A percentile compares a stretch with the other conserved stretches of the same genome.
Evolutionary conservation across 352 stramenopile species (phyloP).

Genomic region (Labyrinthula sp.): DNA sequence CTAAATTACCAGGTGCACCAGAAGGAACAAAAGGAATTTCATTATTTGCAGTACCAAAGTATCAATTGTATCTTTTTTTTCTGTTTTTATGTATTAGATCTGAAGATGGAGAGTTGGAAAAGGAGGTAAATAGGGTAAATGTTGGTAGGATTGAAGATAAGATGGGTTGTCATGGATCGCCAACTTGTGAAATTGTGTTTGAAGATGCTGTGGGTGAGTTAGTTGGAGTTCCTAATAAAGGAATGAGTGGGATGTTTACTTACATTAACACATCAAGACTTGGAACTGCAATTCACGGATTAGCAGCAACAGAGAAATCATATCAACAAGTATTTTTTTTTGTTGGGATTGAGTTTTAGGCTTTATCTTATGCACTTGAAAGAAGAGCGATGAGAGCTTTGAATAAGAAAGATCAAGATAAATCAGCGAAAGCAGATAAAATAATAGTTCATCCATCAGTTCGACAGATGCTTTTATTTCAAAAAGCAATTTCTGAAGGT

Average conservation of each 20-base stretch:
- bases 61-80: too few relatives aligned
- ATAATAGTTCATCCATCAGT: slow-evolving; percentile 27
- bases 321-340: slow-evolving; percentile 21
- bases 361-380: slow-evolving; percentile 20
- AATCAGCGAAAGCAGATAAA: slow-evolving; percentile 14
- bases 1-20: slow-evolving; percentile 14
- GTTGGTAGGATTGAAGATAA: slow-evolving; percentile 27
- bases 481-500: slow-evolving; percentile 22
- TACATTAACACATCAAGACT: slow-evolving; percentile 24
- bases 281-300: slow-evolving; percentile 24
- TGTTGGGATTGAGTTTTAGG: too few relatives aligned
- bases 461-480: slow-evolving; percentile 23
- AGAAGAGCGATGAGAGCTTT: slow-evolving; percentile 19
- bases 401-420: slow-evolving; percentile 14
- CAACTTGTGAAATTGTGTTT: slow-evolving; percentile 27
- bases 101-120: slow-evolving; percentile 12
- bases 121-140: slow-evolving; percentile 17
- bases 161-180: slow-evolving; percentile 28
- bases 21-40: slow-evolving; percentile 24
- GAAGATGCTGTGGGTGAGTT: slow-evolving; percentile 22
- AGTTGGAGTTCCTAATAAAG: slow-evolving; percentile 17
- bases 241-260: slow-evolving; percentile 28
- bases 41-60: slow-evolving; percentile 23
- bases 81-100: too few relatives aligned
- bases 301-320: slow-evolving; percentile 15